These are phyloP conservation scores for Collariella sp. DNA, from an alignment of 495 filamentous ascomycete species.

Conservation along the genomic window DNA sequence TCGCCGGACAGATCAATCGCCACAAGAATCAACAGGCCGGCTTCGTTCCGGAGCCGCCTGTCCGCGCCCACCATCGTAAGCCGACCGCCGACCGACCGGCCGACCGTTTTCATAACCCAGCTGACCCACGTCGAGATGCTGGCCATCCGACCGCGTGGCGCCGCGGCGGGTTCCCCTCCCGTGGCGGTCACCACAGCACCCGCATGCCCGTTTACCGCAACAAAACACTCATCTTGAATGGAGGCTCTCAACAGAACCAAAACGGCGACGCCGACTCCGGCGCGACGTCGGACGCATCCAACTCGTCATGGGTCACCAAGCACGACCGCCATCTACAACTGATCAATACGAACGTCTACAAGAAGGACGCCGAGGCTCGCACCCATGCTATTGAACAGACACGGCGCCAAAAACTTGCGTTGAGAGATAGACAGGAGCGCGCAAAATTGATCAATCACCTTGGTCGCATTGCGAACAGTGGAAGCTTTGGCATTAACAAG, in stretches of 20 bases:
- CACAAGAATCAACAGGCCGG: constrained; percentile 58
- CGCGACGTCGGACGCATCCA: constrained; percentile 32
- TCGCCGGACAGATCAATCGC: constrained; percentile 77
- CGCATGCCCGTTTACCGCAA: constrained; percentile 50
- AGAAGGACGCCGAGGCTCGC: constrained; percentile 62
- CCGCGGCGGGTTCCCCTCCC: constrained; percentile 28
- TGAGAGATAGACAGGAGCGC: constrained; percentile 58
- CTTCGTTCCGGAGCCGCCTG: constrained; percentile 10
- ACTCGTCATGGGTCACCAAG: constrained; percentile 63
- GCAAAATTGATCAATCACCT: constrained; percentile 44
- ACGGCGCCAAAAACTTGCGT: constrained; percentile 48
- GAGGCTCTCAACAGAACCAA: constrained; percentile 19
- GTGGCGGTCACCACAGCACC: constrained; percentile 40
- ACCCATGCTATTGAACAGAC: constrained; percentile 68
- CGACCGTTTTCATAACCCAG: not conserved
- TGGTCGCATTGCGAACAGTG: constrained; percentile 31
- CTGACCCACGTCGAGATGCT: constrained; percentile 22
- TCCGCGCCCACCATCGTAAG: constrained; percentile 20
- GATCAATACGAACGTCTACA: constrained; percentile 77
- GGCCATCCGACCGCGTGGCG: constrained; percentile 25
- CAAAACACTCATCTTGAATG: constrained; percentile 65
- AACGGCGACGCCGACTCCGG: constrained; percentile 21
- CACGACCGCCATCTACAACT: constrained; percentile 79
- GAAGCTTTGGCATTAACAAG: constrained; percentile 29
- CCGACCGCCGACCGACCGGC: constrained; percentile 1